Conservation (phyloP, 257 asterid species). For the Echium plantagineum region DNA sequence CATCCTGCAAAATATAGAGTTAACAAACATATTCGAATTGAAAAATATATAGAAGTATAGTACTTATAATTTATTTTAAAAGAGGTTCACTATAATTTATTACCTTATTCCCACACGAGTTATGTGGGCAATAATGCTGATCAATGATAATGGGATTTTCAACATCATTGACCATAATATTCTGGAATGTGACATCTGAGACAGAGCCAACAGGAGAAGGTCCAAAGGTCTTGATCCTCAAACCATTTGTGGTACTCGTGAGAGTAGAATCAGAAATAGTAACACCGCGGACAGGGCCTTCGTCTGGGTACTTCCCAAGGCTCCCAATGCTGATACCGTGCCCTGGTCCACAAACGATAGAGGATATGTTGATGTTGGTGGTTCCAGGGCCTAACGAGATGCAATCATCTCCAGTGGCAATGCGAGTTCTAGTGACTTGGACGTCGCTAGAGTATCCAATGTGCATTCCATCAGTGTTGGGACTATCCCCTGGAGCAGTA, state of each 20-base stretch:
- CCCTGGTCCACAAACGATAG: no score
- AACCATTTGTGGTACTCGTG: slow-evolving; percentile 10
- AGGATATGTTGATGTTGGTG: no score
- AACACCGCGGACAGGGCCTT: slow-evolving; percentile 10
- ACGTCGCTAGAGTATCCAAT: slow-evolving; percentile 4
- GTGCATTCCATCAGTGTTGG: slow-evolving; percentile 18
- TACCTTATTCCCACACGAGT: slow-evolving; percentile 1
- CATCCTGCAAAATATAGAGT: no score
- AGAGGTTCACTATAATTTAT: no score
- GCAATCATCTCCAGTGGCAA: slow-evolving; percentile 20
- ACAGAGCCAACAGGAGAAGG: no score
- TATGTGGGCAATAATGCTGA: slow-evolving; percentile 14
- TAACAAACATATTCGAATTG: neutral
- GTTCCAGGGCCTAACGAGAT: slow-evolving; percentile 13
- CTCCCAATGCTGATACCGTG: no score
- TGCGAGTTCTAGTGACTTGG: neutral
- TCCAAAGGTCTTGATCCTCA: no score
- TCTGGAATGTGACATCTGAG: slow-evolving; percentile 7
- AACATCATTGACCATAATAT: slow-evolving; percentile 1
- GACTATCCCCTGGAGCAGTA: slow-evolving; percentile 11
- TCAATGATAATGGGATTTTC: slow-evolving; percentile 15
- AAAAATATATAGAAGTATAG: no score
- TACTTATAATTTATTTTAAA: no score
- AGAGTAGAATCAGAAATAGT: slow-evolving; percentile 1
- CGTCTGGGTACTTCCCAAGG: slow-evolving; percentile 4